A percentile compares a stretch with the other conserved stretches of the same genome.
Evolutionary conservation across 805 yeast species (phyloP).

Genomic region (Yamadazyma sp.): DNA sequence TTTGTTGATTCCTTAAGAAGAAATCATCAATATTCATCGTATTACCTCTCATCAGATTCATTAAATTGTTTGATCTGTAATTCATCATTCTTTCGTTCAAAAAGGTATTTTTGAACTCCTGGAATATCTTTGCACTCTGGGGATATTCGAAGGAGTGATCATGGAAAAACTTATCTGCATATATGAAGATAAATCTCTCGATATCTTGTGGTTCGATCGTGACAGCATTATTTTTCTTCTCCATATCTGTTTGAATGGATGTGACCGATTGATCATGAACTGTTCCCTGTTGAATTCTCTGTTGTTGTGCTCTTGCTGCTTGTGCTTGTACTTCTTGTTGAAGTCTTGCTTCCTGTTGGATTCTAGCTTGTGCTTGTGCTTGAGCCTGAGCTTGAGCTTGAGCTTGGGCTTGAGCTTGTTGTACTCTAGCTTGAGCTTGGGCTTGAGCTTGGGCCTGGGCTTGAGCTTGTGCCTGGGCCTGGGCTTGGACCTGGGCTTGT

Average conservation of each 20-base stretch:
- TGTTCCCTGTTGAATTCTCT: slow-evolving; percentile 5
- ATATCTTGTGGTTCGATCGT: slow-evolving; percentile 28
- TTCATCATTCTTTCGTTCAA: slow-evolving; percentile 40
- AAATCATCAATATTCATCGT: slow-evolving; percentile 22
- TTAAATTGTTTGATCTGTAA: slow-evolving; percentile 12
- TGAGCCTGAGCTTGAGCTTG: slow-evolving; percentile 9
- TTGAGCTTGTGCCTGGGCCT: slow-evolving; percentile 15
- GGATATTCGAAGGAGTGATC: slow-evolving; percentile 42
- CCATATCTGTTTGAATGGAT: too few species aligned
- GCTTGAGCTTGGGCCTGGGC: slow-evolving; percentile 11
- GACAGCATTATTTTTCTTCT: slow-evolving; percentile 1
- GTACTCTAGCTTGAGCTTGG: slow-evolving; percentile 11
- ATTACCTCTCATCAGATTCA: slow-evolving; percentile 7
- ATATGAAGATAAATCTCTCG: slow-evolving; percentile 38
- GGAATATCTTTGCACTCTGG: slow-evolving; percentile 40
- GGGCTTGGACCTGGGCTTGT: slow-evolving; percentile 14
- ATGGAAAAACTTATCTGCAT: slow-evolving; percentile 41
- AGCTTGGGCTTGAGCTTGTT: slow-evolving; percentile 12
- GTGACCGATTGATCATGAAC: too few species aligned
- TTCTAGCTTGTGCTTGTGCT: slow-evolving; percentile 1
- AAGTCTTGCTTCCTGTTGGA: slow-evolving; percentile 6
- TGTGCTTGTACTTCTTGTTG: slow-evolving; percentile 1
- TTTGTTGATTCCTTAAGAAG: slow-evolving; percentile 17
- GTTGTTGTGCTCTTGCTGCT: slow-evolving; percentile 8
- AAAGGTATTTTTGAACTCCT: slow-evolving; percentile 41